Conservation (phyloP, 2,329 filamentous ascomycete species). For the Helicocarpus griseus region DNA sequence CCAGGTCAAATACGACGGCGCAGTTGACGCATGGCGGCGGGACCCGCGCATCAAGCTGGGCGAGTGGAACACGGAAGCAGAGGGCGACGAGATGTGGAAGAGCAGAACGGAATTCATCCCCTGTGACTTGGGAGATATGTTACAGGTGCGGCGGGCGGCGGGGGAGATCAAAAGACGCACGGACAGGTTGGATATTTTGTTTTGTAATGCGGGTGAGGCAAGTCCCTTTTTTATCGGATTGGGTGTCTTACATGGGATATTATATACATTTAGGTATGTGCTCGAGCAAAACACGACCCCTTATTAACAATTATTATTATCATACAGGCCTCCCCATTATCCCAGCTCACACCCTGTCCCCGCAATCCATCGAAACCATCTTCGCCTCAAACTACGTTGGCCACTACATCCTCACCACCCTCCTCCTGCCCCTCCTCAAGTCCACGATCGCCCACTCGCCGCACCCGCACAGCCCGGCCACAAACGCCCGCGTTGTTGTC, state of each 20-base stretch:
- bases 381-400: slow-evolving; percentile 45
- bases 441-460: slow-evolving; percentile 10
- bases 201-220: slow-evolving; percentile 23
- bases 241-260: neutral
- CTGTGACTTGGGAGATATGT: slow-evolving; percentile 24
- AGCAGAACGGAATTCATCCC: slow-evolving; percentile 19
- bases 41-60: slow-evolving; percentile 12
- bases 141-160: slow-evolving; percentile 15
- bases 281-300: too few species aligned
- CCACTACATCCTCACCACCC: slow-evolving; percentile 41
- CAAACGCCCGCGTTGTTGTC: slow-evolving; percentile 36
- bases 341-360: slow-evolving; percentile 17
- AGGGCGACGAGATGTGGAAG: slow-evolving; percentile 12
- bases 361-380: slow-evolving; percentile 37
- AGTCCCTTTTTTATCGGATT: neutral
- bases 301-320: too few species aligned
- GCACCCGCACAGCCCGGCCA: too few species aligned
- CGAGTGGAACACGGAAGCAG: neutral
- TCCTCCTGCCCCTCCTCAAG: slow-evolving; percentile 31
- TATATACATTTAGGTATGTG: too few species aligned
- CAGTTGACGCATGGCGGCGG: slow-evolving; percentile 17
- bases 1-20: slow-evolving; percentile 15
- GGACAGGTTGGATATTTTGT: slow-evolving; percentile 22
- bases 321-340: slow-evolving; percentile 15
- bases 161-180: slow-evolving; percentile 15